Conservation (phyloP, 2,329 filamentous ascomycete species). For the Colletotrichum spinosum region DNA sequence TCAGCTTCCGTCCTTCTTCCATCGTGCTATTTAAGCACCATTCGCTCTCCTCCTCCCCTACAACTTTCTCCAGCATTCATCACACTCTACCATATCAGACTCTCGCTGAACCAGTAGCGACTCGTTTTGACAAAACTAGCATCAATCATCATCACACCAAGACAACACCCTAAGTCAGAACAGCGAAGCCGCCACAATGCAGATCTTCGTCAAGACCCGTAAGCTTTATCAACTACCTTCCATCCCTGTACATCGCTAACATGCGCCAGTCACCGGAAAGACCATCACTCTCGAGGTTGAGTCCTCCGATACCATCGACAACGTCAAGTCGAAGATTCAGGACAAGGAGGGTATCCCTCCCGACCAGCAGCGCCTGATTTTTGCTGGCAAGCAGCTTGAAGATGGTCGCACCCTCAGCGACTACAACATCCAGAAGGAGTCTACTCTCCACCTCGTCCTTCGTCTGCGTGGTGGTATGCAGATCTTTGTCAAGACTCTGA, state of each 20-base stretch:
- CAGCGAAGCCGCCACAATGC: conserved; percentile 72
- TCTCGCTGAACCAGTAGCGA: conserved; percentile 7
- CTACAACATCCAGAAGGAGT: conserved; percentile 72
- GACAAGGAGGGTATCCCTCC: conserved; percentile 92
- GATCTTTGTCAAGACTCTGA: conserved; percentile 86
- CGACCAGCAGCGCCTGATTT: conserved; percentile 87
- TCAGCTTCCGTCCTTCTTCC: conserved; percentile 28
- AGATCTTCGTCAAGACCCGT: conserved; percentile 99
- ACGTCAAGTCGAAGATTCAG: conserved; percentile 91
- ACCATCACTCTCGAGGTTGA: conserved; percentile 87
- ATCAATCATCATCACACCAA: conserved; percentile 33
- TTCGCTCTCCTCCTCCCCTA: conserved; percentile 18
- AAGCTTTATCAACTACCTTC: conserved; percentile 58
- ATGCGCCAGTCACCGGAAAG: conserved; percentile 78
- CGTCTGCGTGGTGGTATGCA: conserved; percentile 76
- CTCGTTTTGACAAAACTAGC: conserved; percentile 4
- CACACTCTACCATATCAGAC: conserved; percentile 13
- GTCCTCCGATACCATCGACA: conserved; percentile 84
- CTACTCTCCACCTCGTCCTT: conserved; percentile 80
- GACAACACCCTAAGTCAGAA: conserved; percentile 33
- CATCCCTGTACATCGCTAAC: conserved; percentile 61
- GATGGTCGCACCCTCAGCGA: conserved; percentile 65
- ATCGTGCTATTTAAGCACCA: conserved; percentile 27
- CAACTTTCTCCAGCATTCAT: conserved; percentile 23
- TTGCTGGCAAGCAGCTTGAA: conserved; percentile 69